A percentile compares a stretch with the other conserved stretches of the same genome.
Evolutionary conservation across 495 filamentous ascomycete species (phyloP).

Genomic region (Talaromyces thailandensis): DNA sequence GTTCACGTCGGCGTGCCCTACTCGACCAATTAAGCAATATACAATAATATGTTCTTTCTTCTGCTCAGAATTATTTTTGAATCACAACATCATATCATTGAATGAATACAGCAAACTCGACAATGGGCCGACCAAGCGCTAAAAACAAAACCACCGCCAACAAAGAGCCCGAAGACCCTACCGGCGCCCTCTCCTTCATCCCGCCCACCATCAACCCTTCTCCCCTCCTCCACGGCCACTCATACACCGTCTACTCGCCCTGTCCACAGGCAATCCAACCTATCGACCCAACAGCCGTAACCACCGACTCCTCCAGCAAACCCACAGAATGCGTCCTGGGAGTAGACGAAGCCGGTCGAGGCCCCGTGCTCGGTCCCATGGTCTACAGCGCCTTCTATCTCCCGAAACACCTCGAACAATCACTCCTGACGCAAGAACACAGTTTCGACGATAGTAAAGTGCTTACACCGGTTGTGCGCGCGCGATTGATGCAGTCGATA

Average conservation of each 20-base stretch:
- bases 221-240: slow-evolving; percentile 57
- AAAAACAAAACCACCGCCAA: background rate
- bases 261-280: slow-evolving; percentile 45
- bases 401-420: slow-evolving; percentile 53
- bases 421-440: slow-evolving; percentile 65
- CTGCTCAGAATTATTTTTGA: background rate
- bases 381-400: slow-evolving; percentile 91
- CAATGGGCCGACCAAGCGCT: background rate
- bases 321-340: slow-evolving; percentile 60
- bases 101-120: background rate
- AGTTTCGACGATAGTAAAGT: slow-evolving; percentile 91
- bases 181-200: slow-evolving; percentile 55
- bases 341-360: slow-evolving; percentile 92
- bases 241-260: slow-evolving; percentile 79
- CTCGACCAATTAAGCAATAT: background rate
- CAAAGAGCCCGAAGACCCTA: slow-evolving; percentile 38
- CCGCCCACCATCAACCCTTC: slow-evolving; percentile 64
- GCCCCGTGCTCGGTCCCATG: slow-evolving; percentile 94
- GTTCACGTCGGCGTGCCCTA: background rate
- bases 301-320: slow-evolving; percentile 5
- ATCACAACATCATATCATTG: background rate
- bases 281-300: slow-evolving; percentile 19
- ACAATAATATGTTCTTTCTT: background rate
- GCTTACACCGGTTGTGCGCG: slow-evolving; percentile 63
- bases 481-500: slow-evolving; percentile 63